Evolutionary conservation across 495 filamentous ascomycete species (phyloP).

Genomic region (Arthonia radiata): DNA sequence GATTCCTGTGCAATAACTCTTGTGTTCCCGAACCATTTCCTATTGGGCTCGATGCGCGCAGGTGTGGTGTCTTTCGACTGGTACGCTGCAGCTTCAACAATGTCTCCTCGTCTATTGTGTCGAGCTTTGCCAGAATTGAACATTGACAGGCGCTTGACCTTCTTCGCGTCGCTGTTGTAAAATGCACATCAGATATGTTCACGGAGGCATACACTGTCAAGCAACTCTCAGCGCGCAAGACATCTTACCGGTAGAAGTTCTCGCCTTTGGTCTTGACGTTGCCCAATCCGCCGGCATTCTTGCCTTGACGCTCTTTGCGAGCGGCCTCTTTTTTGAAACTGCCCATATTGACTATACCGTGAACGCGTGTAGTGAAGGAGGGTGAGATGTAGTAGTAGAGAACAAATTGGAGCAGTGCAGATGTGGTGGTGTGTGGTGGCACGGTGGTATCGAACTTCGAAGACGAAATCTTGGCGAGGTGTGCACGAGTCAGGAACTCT

Average conservation of each 20-base stretch:
- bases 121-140: conserved; percentile 59
- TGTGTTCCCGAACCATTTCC: conserved; percentile 62
- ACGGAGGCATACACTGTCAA: neutral
- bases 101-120: conserved; percentile 47
- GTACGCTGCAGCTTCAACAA: conserved; percentile 64
- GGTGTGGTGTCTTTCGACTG: conserved; percentile 56
- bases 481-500: neutral
- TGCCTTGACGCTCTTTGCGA: conserved; percentile 60
- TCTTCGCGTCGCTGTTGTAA: conserved; percentile 43
- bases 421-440: neutral
- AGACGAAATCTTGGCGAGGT: conserved; percentile 1
- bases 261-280: conserved; percentile 89
- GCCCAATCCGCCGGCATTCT: conserved; percentile 55
- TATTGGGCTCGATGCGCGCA: conserved; percentile 78
- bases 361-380: neutral
- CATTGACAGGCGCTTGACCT: conserved; percentile 64
- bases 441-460: too few relatives aligned
- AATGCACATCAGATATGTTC: neutral
- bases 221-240: neutral
- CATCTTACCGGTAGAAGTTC: conserved; percentile 59
- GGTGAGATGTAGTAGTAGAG: conserved; percentile 1
- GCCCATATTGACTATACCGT: conserved; percentile 38
- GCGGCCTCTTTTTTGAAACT: conserved; percentile 79
- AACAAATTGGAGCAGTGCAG: conserved; percentile 1
- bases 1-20: conserved; percentile 47